Conservation (phyloP, 345 rosid genomes). For the Theobroma cacao region DNA sequence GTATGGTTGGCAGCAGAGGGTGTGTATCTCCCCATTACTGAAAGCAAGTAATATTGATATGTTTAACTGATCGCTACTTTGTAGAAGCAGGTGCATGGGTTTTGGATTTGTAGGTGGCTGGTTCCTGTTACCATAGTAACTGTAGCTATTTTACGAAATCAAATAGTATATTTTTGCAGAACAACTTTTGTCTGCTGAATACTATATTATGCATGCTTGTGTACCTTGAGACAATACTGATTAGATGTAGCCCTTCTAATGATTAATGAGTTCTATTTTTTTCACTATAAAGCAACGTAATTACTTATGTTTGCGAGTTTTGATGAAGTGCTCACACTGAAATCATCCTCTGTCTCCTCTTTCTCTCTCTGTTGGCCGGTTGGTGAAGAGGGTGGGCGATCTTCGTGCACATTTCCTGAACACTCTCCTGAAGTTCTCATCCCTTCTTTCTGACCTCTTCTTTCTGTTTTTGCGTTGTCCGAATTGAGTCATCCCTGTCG, state of each 20-base stretch:
- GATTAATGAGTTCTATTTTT: neutral
- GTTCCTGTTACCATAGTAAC: conserved; percentile 25
- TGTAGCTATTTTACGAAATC: conserved; percentile 15
- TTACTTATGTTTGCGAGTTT: too few species aligned
- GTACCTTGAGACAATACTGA: conserved; percentile 4
- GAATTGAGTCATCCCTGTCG: too few species aligned
- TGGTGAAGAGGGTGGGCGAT: too few species aligned
- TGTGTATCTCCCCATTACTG: conserved; percentile 75
- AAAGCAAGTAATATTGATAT: conserved; percentile 40
- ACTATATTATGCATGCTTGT: neutral
- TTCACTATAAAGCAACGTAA: neutral
- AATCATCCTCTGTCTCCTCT: neutral
- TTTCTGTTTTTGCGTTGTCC: neutral
- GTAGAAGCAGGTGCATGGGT: conserved; percentile 35
- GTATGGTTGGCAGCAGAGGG: conserved; percentile 99
- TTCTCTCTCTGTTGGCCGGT: neutral
- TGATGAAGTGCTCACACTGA: neutral
- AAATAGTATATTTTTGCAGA: conserved; percentile 3
- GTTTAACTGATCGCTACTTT: neutral
- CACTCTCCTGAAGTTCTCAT: neutral
- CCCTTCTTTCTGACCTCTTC: neutral
- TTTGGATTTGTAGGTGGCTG: conserved; percentile 33
- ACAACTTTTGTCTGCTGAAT: conserved; percentile 8
- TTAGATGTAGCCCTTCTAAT: neutral
- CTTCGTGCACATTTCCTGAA: too few species aligned